Conservation (phyloP, 2,329 filamentous ascomycete species). For the Clonostachys byssicola region DNA sequence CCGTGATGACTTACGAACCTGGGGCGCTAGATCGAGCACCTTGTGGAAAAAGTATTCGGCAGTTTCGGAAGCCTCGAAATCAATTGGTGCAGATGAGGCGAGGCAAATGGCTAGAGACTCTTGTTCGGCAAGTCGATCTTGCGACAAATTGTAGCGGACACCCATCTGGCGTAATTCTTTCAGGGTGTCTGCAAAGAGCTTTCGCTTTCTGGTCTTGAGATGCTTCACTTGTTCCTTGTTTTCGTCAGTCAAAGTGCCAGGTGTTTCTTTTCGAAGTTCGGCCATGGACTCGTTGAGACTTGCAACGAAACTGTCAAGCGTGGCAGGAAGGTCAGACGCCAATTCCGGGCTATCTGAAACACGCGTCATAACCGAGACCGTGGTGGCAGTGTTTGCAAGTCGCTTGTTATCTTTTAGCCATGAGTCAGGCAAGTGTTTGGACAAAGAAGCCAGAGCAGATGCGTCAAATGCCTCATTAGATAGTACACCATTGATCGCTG, state of each 20-base stretch:
- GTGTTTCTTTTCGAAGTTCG: constrained; percentile 80
- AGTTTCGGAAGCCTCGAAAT: constrained; percentile 10
- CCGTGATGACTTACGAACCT: constrained; percentile 60
- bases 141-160: constrained; percentile 76
- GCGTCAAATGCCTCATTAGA: neutral
- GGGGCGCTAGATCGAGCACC: constrained; percentile 68
- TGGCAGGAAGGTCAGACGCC: constrained; percentile 49
- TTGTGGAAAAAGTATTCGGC: constrained; percentile 74
- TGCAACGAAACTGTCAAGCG: constrained; percentile 64
- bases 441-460: neutral
- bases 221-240: constrained; percentile 83
- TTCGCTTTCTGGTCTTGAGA: constrained; percentile 85
- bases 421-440: constrained; percentile 16
- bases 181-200: constrained; percentile 84
- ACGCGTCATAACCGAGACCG: constrained; percentile 70
- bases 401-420: constrained; percentile 51
- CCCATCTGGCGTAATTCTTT: constrained; percentile 86
- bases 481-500: neutral
- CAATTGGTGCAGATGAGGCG: constrained; percentile 35
- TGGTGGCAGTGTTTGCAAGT: constrained; percentile 66
- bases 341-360: constrained; percentile 49
- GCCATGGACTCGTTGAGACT: constrained; percentile 64
- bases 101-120: constrained; percentile 67
- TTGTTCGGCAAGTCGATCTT: constrained; percentile 69
- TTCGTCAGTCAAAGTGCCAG: constrained; percentile 74